Conservation (phyloP, 164 flowering plant genomes). For the Taxillus chinensis region DNA sequence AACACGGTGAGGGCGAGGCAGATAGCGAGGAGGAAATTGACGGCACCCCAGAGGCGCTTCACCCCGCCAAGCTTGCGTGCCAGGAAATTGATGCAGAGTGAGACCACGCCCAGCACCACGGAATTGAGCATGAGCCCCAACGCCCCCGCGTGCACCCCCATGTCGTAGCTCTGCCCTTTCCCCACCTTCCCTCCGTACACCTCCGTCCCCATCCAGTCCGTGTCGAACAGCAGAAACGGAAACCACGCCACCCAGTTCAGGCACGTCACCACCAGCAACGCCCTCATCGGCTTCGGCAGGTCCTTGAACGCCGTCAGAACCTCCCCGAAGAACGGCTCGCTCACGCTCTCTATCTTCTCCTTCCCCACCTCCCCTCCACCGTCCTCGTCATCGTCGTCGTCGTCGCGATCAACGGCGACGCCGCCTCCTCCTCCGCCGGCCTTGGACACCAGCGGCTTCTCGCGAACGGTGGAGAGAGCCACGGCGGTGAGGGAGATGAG, state of each 20-base stretch:
- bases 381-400: neutral
- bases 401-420: neutral
- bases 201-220: constrained; percentile 77
- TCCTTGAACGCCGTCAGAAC: constrained; percentile 28
- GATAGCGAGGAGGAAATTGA: constrained; percentile 38
- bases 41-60: constrained; percentile 51
- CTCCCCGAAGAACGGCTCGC: constrained; percentile 30
- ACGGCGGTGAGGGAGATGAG: constrained; percentile 26
- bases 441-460: constrained; percentile 10
- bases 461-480: constrained; percentile 31
- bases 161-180: constrained; percentile 22
- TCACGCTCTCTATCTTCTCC: neutral
- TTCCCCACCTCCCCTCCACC: neutral
- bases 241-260: constrained; percentile 87
- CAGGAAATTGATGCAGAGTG: constrained; percentile 28
- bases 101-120: constrained; percentile 41
- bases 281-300: constrained; percentile 47
- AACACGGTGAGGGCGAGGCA: constrained; percentile 34
- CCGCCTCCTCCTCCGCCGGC: neutral
- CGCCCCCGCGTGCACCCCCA: constrained; percentile 56
- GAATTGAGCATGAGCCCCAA: constrained; percentile 67
- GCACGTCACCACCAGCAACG: constrained; percentile 50
- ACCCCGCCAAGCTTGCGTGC: constrained; percentile 31
- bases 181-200: constrained; percentile 55
- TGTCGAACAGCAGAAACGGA: constrained; percentile 58